Conservation (phyloP, 2,329 filamentous ascomycete species). For the Sodiomyces alkalinus region DNA sequence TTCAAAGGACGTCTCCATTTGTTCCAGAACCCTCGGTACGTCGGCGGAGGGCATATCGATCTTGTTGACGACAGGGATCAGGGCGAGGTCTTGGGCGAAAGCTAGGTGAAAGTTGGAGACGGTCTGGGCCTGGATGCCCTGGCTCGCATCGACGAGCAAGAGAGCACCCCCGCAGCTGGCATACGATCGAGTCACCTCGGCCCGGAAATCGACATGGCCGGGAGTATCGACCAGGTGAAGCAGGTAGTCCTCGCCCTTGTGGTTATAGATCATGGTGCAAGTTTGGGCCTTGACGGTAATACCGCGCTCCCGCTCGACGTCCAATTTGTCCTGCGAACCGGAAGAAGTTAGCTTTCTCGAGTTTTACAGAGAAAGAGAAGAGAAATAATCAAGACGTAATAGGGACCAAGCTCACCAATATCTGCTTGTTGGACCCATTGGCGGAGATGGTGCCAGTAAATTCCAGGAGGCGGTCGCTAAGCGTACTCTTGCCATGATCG, state of each 20-base stretch:
- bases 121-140: conserved; percentile 93
- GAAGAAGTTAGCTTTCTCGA: conserved; percentile 1
- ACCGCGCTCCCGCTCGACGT: conserved; percentile 81
- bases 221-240: conserved; percentile 93
- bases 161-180: conserved; percentile 89
- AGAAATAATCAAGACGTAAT: not conserved
- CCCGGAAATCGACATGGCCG: conserved; percentile 93
- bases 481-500: conserved; percentile 95
- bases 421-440: conserved; percentile 75
- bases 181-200: conserved; percentile 90
- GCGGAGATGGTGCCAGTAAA: conserved; percentile 83
- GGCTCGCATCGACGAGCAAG: conserved; percentile 86
- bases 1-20: conserved; percentile 79
- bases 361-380: too few relatives aligned
- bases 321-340: conserved; percentile 60
- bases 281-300: conserved; percentile 99
- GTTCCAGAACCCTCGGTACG: conserved; percentile 67
- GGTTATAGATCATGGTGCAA: conserved; percentile 90
- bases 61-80: conserved; percentile 94
- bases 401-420: conserved; percentile 35
- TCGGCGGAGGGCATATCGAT: conserved; percentile 87
- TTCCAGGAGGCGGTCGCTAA: conserved; percentile 84
- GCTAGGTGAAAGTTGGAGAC: conserved; percentile 98
- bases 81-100: conserved; percentile 73
- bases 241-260: conserved; percentile 76